Evolutionary conservation across 768 basidiomycete genomes (phyloP).

Genomic region (Trametes coccinea): DNA sequence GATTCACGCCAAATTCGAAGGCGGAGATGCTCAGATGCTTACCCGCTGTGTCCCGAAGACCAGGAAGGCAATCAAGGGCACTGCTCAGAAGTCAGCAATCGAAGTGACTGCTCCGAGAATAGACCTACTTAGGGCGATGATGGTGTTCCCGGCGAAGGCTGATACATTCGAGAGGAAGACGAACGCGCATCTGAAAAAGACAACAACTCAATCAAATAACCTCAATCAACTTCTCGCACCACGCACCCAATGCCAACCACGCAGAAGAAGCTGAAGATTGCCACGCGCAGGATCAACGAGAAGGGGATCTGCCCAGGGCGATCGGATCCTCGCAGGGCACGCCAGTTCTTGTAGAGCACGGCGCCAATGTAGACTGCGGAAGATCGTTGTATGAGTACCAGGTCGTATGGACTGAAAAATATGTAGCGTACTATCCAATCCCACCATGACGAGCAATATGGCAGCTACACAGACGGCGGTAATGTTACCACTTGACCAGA

Average conservation of each 20-base stretch:
- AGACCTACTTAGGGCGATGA: conserved; percentile 14
- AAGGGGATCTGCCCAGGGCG: conserved; percentile 19
- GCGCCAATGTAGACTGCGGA: conserved; percentile 17
- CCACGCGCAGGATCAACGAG: conserved; percentile 18
- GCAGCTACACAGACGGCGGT: conserved; percentile 13
- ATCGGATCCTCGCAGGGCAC: conserved; percentile 19
- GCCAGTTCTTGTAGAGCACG: conserved; percentile 21
- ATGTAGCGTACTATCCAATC: conserved; percentile 3
- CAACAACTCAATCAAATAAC: no score
- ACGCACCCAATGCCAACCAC: conserved; percentile 19
- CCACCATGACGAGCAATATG: conserved; percentile 17
- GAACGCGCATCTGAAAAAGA: conserved; percentile 6
- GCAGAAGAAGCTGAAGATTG: conserved; percentile 22
- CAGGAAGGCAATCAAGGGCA: conserved; percentile 21
- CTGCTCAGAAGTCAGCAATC: not conserved
- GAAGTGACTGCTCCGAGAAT: not conserved
- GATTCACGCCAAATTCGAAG: not conserved
- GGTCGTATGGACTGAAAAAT: not conserved
- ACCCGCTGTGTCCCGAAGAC: conserved; percentile 14
- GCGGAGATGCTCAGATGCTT: not conserved
- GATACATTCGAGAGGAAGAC: conserved; percentile 18
- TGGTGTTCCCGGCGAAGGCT: conserved; percentile 16
- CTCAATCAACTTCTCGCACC: no score
- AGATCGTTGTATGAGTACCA: not conserved
- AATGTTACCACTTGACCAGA: conserved; percentile 1